Conservation (phyloP, 768 basidiomycete species). For the Cubamyces lactineus region DNA sequence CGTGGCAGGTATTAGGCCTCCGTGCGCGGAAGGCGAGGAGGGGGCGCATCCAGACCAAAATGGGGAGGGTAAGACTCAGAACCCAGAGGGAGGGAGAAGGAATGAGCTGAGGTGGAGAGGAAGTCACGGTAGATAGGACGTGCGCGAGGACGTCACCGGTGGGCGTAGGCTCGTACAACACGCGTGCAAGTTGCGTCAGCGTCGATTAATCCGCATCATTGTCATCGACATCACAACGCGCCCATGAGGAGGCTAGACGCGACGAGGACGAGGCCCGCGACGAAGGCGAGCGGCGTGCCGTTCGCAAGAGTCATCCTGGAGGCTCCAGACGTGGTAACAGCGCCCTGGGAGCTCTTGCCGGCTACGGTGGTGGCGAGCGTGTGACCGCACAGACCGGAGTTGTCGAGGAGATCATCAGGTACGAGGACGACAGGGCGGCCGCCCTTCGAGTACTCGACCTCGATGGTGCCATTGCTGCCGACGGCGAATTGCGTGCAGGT, state of each 20-base stretch:
- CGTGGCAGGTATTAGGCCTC: slow-evolving; percentile 9
- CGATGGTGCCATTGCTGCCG: slow-evolving; percentile 64
- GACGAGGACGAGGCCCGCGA: background rate
- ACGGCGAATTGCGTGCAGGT: slow-evolving; percentile 70
- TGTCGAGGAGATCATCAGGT: slow-evolving; percentile 40
- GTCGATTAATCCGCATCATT: background rate
- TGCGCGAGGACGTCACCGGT: background rate
- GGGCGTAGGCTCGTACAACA: slow-evolving; percentile 1
- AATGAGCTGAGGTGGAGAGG: background rate
- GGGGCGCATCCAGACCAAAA: slow-evolving; percentile 4
- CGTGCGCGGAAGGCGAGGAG: background rate
- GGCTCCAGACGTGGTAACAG: background rate
- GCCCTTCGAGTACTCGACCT: slow-evolving; percentile 64
- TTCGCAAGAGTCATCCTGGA: background rate
- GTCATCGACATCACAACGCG: slow-evolving; percentile 3
- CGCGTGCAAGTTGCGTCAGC: background rate
- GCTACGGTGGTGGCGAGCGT: background rate
- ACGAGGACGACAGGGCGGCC: slow-evolving; percentile 63
- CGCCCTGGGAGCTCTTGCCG: slow-evolving; percentile 7
- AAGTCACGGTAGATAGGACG: background rate
- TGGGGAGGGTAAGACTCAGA: background rate
- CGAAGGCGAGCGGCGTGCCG: too few relatives aligned
- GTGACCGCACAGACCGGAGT: slow-evolving; percentile 44
- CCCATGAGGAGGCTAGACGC: background rate
- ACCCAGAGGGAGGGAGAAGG: background rate